These are phyloP conservation scores for Cercophora newfieldiana DNA, from an alignment of 495 filamentous ascomycete species.

Conservation along the genomic window DNA sequence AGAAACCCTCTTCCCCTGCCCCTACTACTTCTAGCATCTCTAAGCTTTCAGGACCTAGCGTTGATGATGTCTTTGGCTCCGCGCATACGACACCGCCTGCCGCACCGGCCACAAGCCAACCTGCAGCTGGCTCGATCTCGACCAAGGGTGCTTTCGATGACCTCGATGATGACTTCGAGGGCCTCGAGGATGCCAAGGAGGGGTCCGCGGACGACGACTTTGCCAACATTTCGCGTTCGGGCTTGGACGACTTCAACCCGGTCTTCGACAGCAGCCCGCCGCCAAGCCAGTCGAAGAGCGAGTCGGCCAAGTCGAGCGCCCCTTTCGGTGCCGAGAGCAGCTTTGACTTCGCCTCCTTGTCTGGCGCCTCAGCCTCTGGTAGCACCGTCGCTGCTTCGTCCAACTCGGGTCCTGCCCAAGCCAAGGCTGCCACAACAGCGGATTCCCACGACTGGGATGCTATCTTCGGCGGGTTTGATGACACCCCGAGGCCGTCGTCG, in stretches of 20 bases:
- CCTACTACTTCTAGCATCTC: conserved; percentile 17
- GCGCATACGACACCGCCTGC: conserved; percentile 13
- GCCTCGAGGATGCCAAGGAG: conserved; percentile 85
- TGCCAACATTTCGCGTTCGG: conserved; percentile 58
- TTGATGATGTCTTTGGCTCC: conserved; percentile 38
- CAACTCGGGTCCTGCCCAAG: conserved; percentile 33
- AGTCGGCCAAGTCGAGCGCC: conserved; percentile 38
- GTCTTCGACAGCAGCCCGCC: conserved; percentile 61
- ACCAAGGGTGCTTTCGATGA: conserved; percentile 59
- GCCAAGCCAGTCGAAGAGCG: conserved; percentile 53
- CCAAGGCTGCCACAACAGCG: conserved; percentile 31
- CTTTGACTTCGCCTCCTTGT: conserved; percentile 49
- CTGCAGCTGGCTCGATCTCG: conserved; percentile 27
- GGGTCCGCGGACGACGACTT: conserved; percentile 89
- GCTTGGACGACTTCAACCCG: conserved; percentile 65
- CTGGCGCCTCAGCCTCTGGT: conserved; percentile 44
- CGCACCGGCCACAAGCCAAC: conserved; percentile 13
- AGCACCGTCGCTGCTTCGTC: conserved; percentile 55
- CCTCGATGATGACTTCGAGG: conserved; percentile 88
- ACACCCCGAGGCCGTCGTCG: conserved; percentile 35
- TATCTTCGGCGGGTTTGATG: conserved; percentile 81
- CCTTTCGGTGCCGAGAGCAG: conserved; percentile 49
- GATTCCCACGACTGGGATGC: conserved; percentile 88
- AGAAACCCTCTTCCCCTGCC: conserved; percentile 31
- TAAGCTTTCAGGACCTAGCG: conserved; percentile 24